Percentiles rank a stretch among this genome's conserved stretches.
These are phyloP conservation scores for Pezicula neosporulosa DNA, from an alignment of 2,329 filamentous ascomycete species.

Conservation along the genomic window DNA sequence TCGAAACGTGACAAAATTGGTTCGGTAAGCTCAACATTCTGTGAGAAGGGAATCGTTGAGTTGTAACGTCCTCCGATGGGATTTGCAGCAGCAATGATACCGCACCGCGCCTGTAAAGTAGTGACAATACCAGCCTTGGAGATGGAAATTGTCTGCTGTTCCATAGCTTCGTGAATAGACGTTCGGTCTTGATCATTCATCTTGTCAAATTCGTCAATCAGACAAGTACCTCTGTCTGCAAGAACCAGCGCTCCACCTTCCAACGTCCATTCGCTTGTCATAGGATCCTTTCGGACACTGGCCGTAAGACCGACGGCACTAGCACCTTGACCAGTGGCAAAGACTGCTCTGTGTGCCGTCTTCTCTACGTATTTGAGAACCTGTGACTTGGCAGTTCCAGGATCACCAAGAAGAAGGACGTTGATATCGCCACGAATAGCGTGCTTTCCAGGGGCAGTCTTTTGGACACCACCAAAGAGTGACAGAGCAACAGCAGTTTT, in stretches of 20 bases:
- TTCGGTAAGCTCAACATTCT: constrained; percentile 96
- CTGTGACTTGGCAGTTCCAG: constrained; percentile 96
- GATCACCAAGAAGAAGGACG: constrained; percentile 90
- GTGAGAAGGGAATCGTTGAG: constrained; percentile 89
- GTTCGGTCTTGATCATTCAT: constrained; percentile 99
- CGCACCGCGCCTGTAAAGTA: constrained; percentile 90
- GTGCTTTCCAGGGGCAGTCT: constrained; percentile 84
- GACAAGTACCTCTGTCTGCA: constrained; percentile 88
- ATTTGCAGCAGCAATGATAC: constrained; percentile 95
- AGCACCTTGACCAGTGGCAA: constrained; percentile 95
- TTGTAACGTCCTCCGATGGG: constrained; percentile 96
- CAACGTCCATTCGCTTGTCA: constrained; percentile 96
- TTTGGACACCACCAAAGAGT: constrained; percentile 91
- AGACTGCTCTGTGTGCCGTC: constrained; percentile 93
- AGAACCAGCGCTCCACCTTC: constrained; percentile 95
- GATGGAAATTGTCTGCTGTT: constrained; percentile 98
- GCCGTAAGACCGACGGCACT: constrained; percentile 97
- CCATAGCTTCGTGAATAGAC: constrained; percentile 99
- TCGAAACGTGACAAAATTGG: constrained; percentile 98
- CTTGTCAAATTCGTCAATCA: constrained; percentile 99
- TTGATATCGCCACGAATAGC: constrained; percentile 97
- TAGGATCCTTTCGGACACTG: constrained; percentile 88
- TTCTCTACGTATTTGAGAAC: constrained; percentile 97
- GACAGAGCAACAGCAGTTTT: constrained; percentile 95
- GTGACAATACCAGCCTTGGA: constrained; percentile 98